A percentile compares a stretch with the other conserved stretches of the same genome.
These are phyloP conservation scores for Picochlorum sp. DNA, from an alignment of 139 green algal species.

Conservation along the genomic window DNA sequence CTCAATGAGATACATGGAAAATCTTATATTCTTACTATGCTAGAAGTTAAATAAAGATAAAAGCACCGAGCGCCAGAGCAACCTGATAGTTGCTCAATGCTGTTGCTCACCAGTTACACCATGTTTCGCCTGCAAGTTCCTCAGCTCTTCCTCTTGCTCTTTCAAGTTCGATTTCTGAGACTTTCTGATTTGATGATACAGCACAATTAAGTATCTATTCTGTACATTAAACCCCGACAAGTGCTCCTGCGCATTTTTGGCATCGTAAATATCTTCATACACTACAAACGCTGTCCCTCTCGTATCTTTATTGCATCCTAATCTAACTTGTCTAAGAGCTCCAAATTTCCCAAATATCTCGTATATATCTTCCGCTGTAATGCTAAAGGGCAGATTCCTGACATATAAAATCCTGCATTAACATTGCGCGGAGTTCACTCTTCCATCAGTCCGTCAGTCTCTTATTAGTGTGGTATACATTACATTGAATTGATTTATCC, in stretches of 20 bases:
- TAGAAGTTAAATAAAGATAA: too few species aligned
- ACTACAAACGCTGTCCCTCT: constrained; percentile 94
- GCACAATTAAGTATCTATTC: constrained; percentile 78
- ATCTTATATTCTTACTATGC: too few species aligned
- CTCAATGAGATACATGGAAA: too few species aligned
- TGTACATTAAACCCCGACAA: constrained; percentile 95
- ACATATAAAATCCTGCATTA: constrained; percentile 61
- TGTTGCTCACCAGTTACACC: constrained; percentile 84
- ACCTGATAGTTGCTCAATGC: too few species aligned
- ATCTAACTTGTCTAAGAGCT: constrained; percentile 83
- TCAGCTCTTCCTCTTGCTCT: constrained; percentile 83
- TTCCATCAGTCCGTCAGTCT: background rate
- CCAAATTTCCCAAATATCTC: constrained; percentile 97
- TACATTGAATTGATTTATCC: background rate
- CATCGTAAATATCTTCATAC: constrained; percentile 99
- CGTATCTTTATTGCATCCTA: constrained; percentile 82
- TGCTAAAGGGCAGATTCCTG: constrained; percentile 96
- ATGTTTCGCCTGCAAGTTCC: constrained; percentile 76
- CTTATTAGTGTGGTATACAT: background rate
- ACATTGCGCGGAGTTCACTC: background rate
- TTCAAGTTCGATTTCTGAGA: constrained; percentile 73
- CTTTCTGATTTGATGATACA: constrained; percentile 82
- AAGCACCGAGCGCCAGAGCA: too few species aligned
- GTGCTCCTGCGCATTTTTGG: constrained; percentile 84
- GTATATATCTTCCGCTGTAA: constrained; percentile 85